Percentiles rank a stretch among this genome's conserved stretches.
Conservation (phyloP, 1,139 yeast species). For the Kodamaea suecica region DNA sequence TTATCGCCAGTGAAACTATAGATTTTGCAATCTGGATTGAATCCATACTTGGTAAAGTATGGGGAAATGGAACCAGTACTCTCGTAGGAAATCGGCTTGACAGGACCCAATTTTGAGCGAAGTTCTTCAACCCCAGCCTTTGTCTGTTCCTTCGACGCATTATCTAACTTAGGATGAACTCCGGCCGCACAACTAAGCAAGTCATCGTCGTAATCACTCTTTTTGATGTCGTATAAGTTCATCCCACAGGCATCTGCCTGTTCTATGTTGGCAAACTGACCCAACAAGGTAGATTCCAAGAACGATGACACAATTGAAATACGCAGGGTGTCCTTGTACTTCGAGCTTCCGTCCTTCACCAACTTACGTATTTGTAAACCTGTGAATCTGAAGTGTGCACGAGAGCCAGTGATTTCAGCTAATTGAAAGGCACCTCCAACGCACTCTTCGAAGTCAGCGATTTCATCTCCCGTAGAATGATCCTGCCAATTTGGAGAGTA, state of each 20-base stretch:
- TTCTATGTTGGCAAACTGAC: conserved; percentile 63
- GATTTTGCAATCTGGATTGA: conserved; percentile 50
- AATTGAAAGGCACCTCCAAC: conserved; percentile 56
- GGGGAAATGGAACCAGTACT: conserved; percentile 45
- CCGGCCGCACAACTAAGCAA: conserved; percentile 54
- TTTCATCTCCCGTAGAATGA: conserved; percentile 75
- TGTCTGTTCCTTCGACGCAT: conserved; percentile 19
- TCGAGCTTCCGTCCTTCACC: conserved; percentile 45
- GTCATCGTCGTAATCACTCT: conserved; percentile 50
- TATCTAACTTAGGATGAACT: conserved; percentile 37
- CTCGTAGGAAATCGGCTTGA: conserved; percentile 46
- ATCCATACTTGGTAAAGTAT: conserved; percentile 71
- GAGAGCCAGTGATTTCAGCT: conserved; percentile 75
- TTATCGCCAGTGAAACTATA: conserved; percentile 87
- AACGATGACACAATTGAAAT: conserved; percentile 80
- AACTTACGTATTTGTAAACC: conserved; percentile 85
- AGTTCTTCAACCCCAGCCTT: conserved; percentile 38
- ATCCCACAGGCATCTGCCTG: conserved; percentile 91
- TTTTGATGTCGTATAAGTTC: conserved; percentile 71
- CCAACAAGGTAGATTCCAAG: conserved; percentile 67
- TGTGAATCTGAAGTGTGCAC: conserved; percentile 86
- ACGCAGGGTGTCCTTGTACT: conserved; percentile 56
- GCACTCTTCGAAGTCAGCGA: conserved; percentile 56
- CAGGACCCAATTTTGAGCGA: conserved; percentile 48
- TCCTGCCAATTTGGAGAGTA: conserved; percentile 94